Conservation (phyloP, 2,329 filamentous ascomycete species). For the Epichloe bromicola region DNA sequence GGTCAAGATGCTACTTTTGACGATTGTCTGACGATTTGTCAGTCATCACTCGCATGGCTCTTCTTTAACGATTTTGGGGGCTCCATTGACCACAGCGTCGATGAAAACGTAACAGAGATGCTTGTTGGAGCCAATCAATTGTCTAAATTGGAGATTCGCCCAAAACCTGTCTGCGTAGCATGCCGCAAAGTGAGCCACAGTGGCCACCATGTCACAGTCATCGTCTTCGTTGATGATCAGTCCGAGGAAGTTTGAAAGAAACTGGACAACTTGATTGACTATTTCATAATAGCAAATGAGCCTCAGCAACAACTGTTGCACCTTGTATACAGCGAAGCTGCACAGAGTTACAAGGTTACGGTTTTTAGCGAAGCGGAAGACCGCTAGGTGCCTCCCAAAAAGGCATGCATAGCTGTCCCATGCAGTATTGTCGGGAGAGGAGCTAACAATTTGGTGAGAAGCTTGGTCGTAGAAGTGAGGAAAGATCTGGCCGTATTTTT, state of each 20-base stretch:
- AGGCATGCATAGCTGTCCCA: fast-evolving
- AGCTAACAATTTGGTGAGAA: too few species aligned
- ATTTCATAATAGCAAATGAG: too few species aligned
- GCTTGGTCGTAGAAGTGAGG: too few species aligned
- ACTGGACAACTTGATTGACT: too few species aligned
- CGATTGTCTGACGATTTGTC: too few species aligned
- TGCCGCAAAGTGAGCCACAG: background rate
- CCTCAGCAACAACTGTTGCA: too few species aligned
- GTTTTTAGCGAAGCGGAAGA: too few species aligned
- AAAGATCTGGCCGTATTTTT: fast-evolving
- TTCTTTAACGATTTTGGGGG: background rate
- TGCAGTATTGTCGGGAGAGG: too few species aligned
- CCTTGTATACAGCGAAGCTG: fast-evolving
- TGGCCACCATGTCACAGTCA: background rate
- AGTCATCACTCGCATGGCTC: too few species aligned
- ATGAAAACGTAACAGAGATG: fast-evolving
- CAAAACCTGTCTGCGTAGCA: background rate
- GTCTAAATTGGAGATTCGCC: fast-evolving
- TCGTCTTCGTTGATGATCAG: background rate
- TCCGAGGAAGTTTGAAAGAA: background rate
- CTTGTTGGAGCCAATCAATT: background rate
- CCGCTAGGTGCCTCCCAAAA: fast-evolving
- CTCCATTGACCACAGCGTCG: background rate
- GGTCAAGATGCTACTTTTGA: too few species aligned
- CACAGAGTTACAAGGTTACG: too few species aligned